Evolutionary conservation across 371 early-diverging fungal genomes (phyloP).

Genomic region (Blyttiomyces sp.): DNA sequence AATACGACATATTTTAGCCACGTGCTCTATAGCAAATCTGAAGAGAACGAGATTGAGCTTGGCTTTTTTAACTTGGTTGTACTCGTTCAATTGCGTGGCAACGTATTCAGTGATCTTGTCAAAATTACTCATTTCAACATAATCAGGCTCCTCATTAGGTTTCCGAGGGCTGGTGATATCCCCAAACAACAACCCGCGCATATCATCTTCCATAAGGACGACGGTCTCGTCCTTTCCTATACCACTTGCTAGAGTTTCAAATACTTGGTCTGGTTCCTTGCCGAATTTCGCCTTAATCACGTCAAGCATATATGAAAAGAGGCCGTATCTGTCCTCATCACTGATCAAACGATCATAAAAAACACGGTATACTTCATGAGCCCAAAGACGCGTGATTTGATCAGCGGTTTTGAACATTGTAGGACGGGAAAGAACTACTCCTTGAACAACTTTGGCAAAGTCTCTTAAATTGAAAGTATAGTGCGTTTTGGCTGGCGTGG

Average conservation of each 20-base stretch:
- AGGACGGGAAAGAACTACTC: constrained; percentile 45
- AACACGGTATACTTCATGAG: constrained; percentile 54
- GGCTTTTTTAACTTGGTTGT: constrained; percentile 55
- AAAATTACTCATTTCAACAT: constrained; percentile 44
- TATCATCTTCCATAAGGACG: constrained; percentile 45
- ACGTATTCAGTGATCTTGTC: constrained; percentile 43
- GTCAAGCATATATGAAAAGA: constrained; percentile 37
- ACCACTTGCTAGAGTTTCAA: constrained; percentile 39
- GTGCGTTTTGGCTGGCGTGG: constrained; percentile 60
- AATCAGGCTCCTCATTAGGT: constrained; percentile 35
- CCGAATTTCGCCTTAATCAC: constrained; percentile 38
- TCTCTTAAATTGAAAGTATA: constrained; percentile 61
- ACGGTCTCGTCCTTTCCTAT: constrained; percentile 29
- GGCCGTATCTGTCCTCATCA: constrained; percentile 46
- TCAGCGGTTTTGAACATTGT: constrained; percentile 22
- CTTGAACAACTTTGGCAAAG: constrained; percentile 53
- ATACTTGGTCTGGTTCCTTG: constrained; percentile 42
- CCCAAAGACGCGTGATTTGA: constrained; percentile 46
- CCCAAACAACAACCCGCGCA: constrained; percentile 49
- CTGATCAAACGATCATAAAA: constrained; percentile 53
- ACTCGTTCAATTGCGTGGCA: constrained; percentile 38
- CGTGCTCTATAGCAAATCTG: constrained; percentile 58
- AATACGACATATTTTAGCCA: constrained; percentile 49
- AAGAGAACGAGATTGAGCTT: constrained; percentile 55
- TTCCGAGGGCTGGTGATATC: constrained; percentile 36